Conservation (phyloP, 164 flowering plant species). For the Platanus orientalis region DNA sequence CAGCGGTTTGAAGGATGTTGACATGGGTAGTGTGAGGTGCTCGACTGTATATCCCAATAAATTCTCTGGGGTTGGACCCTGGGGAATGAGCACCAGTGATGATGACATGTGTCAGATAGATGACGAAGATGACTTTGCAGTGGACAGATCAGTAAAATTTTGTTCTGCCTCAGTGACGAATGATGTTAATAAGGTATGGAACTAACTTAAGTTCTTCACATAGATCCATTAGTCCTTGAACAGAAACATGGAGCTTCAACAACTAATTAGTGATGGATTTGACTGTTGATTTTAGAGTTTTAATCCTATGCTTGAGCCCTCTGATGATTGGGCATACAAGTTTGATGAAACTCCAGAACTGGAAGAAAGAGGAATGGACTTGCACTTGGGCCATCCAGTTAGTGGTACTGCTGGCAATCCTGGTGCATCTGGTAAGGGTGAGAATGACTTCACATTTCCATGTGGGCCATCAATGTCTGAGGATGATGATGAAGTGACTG, state of each 20-base stretch:
- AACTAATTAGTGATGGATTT: slow-evolving; percentile 1
- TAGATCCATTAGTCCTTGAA: background rate
- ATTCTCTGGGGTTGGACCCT: slow-evolving; percentile 25
- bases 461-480: slow-evolving; percentile 37
- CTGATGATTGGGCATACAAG: slow-evolving; percentile 55
- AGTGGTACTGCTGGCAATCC: slow-evolving; percentile 18
- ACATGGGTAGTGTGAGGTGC: slow-evolving; percentile 40
- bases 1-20: slow-evolving; percentile 37
- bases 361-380: slow-evolving; percentile 22
- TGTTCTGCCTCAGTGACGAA: slow-evolving; percentile 22
- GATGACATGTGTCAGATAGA: slow-evolving; percentile 71
- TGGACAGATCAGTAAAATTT: slow-evolving; percentile 26
- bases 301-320: slow-evolving; percentile 64
- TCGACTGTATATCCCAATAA: slow-evolving; percentile 48
- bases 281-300: slow-evolving; percentile 41
- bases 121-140: slow-evolving; percentile 41
- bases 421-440: slow-evolving; percentile 21
- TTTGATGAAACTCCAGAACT: slow-evolving; percentile 46
- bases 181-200: slow-evolving; percentile 51
- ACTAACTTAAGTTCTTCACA: background rate
- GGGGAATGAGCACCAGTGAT: slow-evolving; percentile 38
- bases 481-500: slow-evolving; percentile 73
- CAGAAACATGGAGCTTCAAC: background rate
- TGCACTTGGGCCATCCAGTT: slow-evolving; percentile 20
- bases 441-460: slow-evolving; percentile 46